Conservation (phyloP, 2,329 filamentous ascomycete genomes). For the Hortaea werneckii region DNA sequence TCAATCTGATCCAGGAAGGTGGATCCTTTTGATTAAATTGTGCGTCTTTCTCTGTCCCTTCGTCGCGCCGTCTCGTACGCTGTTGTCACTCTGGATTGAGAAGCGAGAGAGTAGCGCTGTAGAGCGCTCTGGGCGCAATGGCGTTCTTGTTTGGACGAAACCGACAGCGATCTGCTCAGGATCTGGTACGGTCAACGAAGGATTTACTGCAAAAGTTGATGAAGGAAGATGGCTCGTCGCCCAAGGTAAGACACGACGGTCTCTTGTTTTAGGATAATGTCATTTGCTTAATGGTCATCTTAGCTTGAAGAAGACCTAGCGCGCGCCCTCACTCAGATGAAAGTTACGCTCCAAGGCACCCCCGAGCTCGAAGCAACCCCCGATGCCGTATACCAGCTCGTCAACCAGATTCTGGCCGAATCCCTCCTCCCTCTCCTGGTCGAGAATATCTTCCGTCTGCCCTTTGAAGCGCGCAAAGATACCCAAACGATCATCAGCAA, state of each 20-base stretch:
- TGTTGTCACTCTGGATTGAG: too few relatives aligned
- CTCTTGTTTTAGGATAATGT: too few relatives aligned
- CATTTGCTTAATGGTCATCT: too few relatives aligned
- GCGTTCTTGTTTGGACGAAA: constrained; percentile 59
- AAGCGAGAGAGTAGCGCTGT: constrained; percentile 1
- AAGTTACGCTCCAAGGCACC: constrained; percentile 83
- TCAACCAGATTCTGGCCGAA: constrained; percentile 76
- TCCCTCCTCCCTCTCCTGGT: constrained; percentile 80
- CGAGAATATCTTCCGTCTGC: constrained; percentile 69
- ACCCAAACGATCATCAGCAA: constrained; percentile 93
- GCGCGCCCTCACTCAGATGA: constrained; percentile 81
- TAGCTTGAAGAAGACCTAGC: constrained; percentile 78
- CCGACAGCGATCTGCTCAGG: constrained; percentile 50
- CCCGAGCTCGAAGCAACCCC: constrained; percentile 80
- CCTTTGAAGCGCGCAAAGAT: constrained; percentile 94
- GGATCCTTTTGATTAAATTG: too few relatives aligned
- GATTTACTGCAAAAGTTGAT: constrained; percentile 50
- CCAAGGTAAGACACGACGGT: too few relatives aligned
- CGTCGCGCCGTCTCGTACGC: too few relatives aligned
- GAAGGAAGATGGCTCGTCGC: constrained; percentile 41
- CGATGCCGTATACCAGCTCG: constrained; percentile 78
- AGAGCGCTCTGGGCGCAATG: constrained; percentile 37
- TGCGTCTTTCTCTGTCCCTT: too few relatives aligned
- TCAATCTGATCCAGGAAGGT: background rate
- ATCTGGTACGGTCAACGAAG: constrained; percentile 53